Percentiles rank a stretch among this genome's conserved stretches.
phyloP scores from a whole-genome alignment of 331 rosid genomes.

The Malus hybrid region DNA sequence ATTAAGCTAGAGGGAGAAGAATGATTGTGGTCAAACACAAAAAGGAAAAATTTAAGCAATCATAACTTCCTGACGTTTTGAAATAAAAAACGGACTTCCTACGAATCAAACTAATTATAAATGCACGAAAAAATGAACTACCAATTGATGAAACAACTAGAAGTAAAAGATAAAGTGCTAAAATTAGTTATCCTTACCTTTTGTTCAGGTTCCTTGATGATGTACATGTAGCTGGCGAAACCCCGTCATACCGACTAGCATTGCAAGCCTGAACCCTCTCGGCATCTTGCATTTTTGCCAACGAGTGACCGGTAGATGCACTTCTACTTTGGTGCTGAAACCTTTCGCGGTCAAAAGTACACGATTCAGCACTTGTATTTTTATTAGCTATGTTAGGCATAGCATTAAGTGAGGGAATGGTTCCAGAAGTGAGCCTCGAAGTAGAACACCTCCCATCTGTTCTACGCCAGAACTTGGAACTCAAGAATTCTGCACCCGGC shows the following conservation, averaged over 20 bases:
- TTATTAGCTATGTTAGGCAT: slow-evolving; percentile 25
- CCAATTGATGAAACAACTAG: background rate
- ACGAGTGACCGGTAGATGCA: slow-evolving; percentile 29
- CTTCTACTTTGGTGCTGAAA: slow-evolving; percentile 37
- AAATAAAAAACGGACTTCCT: too few relatives aligned
- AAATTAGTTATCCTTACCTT: slow-evolving; percentile 36
- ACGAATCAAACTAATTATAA: background rate
- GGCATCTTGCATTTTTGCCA: slow-evolving; percentile 36
- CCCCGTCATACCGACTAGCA: slow-evolving; percentile 33
- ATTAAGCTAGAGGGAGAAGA: background rate
- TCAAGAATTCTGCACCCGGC: slow-evolving; percentile 88
- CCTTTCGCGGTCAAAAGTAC: slow-evolving; percentile 30
- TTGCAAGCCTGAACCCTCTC: slow-evolving; percentile 31
- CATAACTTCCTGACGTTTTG: background rate
- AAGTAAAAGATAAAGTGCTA: background rate
- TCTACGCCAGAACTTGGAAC: slow-evolving; percentile 88
- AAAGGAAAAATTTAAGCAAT: background rate
- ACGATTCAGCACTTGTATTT: slow-evolving; percentile 31
- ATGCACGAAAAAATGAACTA: background rate
- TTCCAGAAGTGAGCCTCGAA: slow-evolving; percentile 47
- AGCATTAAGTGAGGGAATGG: slow-evolving; percentile 25
- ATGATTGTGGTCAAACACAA: background rate
- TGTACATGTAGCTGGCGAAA: slow-evolving; percentile 18
- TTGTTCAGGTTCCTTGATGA: slow-evolving; percentile 29
- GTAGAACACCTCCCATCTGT: slow-evolving; percentile 57